These are phyloP conservation scores for Mycena filopes DNA, from an alignment of 768 basidiomycete genomes.

Conservation along the genomic window DNA sequence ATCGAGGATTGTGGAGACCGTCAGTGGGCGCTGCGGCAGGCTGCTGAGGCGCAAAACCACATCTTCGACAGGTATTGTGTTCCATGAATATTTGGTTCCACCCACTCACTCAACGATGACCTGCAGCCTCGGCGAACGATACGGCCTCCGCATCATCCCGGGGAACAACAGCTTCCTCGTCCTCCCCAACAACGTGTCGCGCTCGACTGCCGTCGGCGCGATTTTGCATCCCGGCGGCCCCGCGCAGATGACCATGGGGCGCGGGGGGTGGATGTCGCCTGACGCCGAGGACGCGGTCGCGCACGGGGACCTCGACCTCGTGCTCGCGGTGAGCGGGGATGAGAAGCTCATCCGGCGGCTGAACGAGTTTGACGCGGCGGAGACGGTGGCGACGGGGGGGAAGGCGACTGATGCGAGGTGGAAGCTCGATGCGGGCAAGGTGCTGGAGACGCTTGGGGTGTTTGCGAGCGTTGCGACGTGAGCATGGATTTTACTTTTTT, in stretches of 20 bases:
- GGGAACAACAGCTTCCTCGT: constrained; percentile 85
- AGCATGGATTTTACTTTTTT: constrained; percentile 3
- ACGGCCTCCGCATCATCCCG: constrained; percentile 85
- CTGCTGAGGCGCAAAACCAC: constrained; percentile 92
- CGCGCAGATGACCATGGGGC: constrained; percentile 49
- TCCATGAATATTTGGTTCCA: not conserved
- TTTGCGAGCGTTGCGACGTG: constrained; percentile 35
- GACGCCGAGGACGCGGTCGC: constrained; percentile 42
- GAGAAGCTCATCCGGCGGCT: constrained; percentile 81
- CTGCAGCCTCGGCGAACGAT: constrained; percentile 79
- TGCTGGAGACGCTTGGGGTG: constrained; percentile 34
- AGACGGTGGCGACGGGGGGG: constrained; percentile 76
- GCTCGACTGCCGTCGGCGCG: constrained; percentile 85
- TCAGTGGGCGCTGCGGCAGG: constrained; percentile 87
- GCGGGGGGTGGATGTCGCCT: constrained; percentile 54
- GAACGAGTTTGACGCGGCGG: constrained; percentile 77
- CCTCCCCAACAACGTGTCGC: constrained; percentile 83
- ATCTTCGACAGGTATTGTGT: constrained; percentile 77
- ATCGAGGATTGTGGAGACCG: constrained; percentile 62
- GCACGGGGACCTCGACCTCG: constrained; percentile 36
- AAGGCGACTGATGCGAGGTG: constrained; percentile 86
- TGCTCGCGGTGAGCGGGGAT: constrained; percentile 63
- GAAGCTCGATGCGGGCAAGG: constrained; percentile 57
- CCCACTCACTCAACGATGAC: no score
- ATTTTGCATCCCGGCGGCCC: constrained; percentile 75